Evolutionary conservation across 2,329 filamentous ascomycete species (phyloP), one percentile per base, ranked within the genome.

Genomic region (Aureobasidium vineae): DNA sequence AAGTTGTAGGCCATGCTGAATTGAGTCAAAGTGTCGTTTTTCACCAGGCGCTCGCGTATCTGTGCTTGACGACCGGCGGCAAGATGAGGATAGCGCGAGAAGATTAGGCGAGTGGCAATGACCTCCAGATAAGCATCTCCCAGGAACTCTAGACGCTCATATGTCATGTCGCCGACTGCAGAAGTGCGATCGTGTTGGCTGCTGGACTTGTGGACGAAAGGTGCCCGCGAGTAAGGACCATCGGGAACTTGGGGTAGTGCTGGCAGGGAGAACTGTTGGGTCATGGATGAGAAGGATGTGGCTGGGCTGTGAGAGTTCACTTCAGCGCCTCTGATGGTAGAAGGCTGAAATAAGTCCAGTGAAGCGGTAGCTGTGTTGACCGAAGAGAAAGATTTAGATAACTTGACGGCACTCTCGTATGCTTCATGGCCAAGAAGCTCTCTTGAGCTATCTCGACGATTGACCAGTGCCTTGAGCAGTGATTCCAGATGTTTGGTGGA

Each of bases 71-170:
- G 84, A 2, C 92, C 92, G 0, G 89, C 83, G 0, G 85, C 75
- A 11, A 91, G 80, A 15, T 83, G 78, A 0, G 83, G 82, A 72
- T 93, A 95, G 10, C 86, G 90, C 67, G 87, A 81, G 76, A 87
- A 91, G 68, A 98, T 90, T 61, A 96, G 82, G 21, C 86, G 84
- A 0, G 90, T 88, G 6, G 92, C 86, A 54, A 92, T 86, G 61
- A 92, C 79, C 73, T 96, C 90, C 61, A 96, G 81, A 72, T 94
- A 94, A 23, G 91, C 89, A 75, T 98, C 94, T 7, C 94, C 94
- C 8, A 97, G 82, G 79, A 94, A 92, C 77, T 98, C 94, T 7
- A 97, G 85, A 21, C 86, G 85, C 73, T 97, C 93, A 76, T 97
- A 97, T 72, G 81, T 78, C 33, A 75, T 66, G 19, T 74, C 70